Percentiles rank a stretch among this genome's conserved stretches.
Evolutionary conservation across 2,329 filamentous ascomycete genomes (phyloP).

Genomic region (Venturia pyrina): DNA sequence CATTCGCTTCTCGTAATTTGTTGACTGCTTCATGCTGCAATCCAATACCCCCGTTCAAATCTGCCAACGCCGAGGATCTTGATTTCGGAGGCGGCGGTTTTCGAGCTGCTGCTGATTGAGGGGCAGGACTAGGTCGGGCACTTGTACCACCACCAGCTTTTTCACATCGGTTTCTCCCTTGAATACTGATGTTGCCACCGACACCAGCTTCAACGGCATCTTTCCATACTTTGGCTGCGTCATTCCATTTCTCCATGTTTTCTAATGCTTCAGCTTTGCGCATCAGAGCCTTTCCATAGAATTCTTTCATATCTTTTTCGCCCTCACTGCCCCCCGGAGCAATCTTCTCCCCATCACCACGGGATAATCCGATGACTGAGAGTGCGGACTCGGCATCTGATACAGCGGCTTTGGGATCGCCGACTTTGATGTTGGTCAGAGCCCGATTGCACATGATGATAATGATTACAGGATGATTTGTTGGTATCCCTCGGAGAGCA

Average conservation of each 20-base stretch:
- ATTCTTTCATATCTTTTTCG: conserved; percentile 78
- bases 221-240: conserved; percentile 73
- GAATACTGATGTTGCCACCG: conserved; percentile 73
- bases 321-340: conserved; percentile 49
- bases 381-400: conserved; percentile 75
- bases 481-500: conserved; percentile 64
- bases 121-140: conserved; percentile 25
- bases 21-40: conserved; percentile 65
- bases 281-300: conserved; percentile 86
- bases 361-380: conserved; percentile 64
- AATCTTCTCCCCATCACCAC: conserved; percentile 73
- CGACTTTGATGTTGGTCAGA: conserved; percentile 81
- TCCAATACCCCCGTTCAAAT: conserved; percentile 34
- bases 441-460: conserved; percentile 88
- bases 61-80: conserved; percentile 32
- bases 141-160: conserved; percentile 47
- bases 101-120: conserved; percentile 37
- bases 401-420: conserved; percentile 80
- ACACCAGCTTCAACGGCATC: conserved; percentile 73
- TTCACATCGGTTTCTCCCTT: conserved; percentile 82
- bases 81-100: conserved; percentile 27
- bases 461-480: conserved; percentile 72
- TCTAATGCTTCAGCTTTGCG: conserved; percentile 94
- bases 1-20: conserved; percentile 71
- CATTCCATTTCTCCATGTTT: conserved; percentile 86